Percentiles rank a stretch among this genome's conserved stretches.
Evolutionary conservation across 345 rosid species (phyloP).

Genomic region (Citrus glauca): DNA sequence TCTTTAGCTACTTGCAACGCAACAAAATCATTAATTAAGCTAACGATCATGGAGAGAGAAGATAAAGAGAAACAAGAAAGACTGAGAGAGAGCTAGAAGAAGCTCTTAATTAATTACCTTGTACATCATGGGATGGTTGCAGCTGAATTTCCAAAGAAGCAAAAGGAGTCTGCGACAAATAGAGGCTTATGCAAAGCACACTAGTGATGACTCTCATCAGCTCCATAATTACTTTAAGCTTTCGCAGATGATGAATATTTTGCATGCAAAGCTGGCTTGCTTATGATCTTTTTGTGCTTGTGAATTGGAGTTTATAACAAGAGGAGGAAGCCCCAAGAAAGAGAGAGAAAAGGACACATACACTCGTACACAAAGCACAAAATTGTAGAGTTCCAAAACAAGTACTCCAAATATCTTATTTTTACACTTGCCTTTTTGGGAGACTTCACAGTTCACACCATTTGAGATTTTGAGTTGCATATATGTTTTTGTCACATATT

Average conservation of each 20-base stretch:
- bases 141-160: constrained; percentile 9
- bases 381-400: constrained; percentile 52
- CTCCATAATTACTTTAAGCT: constrained; percentile 15
- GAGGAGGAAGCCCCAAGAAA: neutral
- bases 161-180: constrained; percentile 1
- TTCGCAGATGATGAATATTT: neutral
- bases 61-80: neutral
- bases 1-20: neutral
- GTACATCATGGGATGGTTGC: neutral
- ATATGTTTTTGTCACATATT: constrained; percentile 19
- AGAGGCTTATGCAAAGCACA: constrained; percentile 17
- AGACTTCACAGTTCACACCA: constrained; percentile 18
- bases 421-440: constrained; percentile 21
- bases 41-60: neutral
- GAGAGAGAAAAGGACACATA: neutral
- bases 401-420: constrained; percentile 18
- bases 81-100: neutral
- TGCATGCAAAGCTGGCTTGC: neutral
- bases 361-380: constrained; percentile 51
- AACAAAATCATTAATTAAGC: neutral
- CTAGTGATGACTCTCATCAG: constrained; percentile 4
- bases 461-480: constrained; percentile 9
- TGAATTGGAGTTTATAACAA: neutral
- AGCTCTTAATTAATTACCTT: constrained; percentile 6
- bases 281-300: neutral